Conservation (phyloP, 208 protist genomes). For the Balamuthia mandrillaris region DNA sequence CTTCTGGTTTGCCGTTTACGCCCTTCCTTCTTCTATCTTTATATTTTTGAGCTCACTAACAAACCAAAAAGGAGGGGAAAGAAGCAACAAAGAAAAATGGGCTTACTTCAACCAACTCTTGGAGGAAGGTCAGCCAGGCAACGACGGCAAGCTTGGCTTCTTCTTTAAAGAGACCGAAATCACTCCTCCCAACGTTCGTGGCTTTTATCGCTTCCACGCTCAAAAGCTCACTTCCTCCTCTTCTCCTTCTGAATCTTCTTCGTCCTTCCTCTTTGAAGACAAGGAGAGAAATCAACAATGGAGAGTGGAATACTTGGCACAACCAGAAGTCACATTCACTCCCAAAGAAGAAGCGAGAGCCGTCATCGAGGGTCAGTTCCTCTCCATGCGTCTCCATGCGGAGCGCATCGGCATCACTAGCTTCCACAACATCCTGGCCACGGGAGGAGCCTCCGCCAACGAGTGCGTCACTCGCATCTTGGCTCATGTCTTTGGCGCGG, state of each 20-base stretch:
- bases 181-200: not conserved
- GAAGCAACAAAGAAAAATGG: too few relatives aligned
- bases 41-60: too few relatives aligned
- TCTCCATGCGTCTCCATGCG: constrained; percentile 18
- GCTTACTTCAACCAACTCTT: too few relatives aligned
- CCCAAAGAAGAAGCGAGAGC: not conserved
- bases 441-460: not conserved
- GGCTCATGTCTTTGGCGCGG: constrained; percentile 2
- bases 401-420: not conserved
- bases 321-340: too few relatives aligned
- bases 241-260: too few relatives aligned
- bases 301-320: too few relatives aligned
- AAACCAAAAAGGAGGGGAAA: too few relatives aligned
- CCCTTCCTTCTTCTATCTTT: too few relatives aligned
- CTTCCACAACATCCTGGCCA: constrained; percentile 21
- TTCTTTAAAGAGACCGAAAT: constrained; percentile 34
- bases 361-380: constrained; percentile 18
- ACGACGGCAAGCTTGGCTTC: not conserved
- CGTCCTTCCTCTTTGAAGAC: too few relatives aligned
- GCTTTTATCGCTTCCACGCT: constrained; percentile 16
- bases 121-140: too few relatives aligned
- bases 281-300: too few relatives aligned
- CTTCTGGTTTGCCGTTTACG: too few relatives aligned
- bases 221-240: not conserved
- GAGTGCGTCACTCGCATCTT: not conserved